Conservation (phyloP, 306 rosid species). For the Quercus wislizeni region DNA sequence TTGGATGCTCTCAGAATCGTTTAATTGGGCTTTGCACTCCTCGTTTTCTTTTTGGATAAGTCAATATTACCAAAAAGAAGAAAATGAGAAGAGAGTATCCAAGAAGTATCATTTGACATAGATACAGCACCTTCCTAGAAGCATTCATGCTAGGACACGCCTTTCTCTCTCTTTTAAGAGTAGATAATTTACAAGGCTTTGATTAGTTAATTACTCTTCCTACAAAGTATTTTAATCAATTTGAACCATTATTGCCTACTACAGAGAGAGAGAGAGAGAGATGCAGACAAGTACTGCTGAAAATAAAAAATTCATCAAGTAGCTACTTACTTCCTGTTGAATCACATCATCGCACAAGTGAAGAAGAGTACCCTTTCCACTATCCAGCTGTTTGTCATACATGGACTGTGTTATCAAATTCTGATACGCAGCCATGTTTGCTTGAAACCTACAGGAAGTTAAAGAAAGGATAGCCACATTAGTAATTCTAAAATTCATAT, state of each 20-base stretch:
- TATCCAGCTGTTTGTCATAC: conserved; percentile 95
- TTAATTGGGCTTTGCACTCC: not conserved
- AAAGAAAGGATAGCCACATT: conserved; percentile 14
- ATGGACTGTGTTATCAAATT: conserved; percentile 94
- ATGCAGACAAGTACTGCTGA: not conserved
- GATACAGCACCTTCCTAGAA: not conserved
- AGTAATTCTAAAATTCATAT: conserved; percentile 1
- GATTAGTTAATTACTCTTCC: not conserved
- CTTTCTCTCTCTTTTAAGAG: not conserved
- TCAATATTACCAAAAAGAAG: not conserved
- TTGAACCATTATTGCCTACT: not conserved
- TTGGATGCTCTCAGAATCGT: not conserved
- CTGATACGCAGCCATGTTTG: conserved; percentile 81
- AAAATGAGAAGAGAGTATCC: not conserved
- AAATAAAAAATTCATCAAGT: conserved; percentile 17
- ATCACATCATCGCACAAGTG: conserved; percentile 98
- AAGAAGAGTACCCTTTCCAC: conserved; percentile 97
- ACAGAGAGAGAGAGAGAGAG: not conserved
- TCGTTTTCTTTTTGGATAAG: not conserved
- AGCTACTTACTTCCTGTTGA: conserved; percentile 86
- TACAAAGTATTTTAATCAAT: not conserved
- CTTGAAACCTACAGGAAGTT: conserved; percentile 65
- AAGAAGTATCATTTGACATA: not conserved
- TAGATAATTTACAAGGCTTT: not conserved
- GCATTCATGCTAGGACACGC: not conserved